These are phyloP conservation scores for Scutellaria baicalensis DNA, from an alignment of 257 asterid species.

Conservation along the genomic window DNA sequence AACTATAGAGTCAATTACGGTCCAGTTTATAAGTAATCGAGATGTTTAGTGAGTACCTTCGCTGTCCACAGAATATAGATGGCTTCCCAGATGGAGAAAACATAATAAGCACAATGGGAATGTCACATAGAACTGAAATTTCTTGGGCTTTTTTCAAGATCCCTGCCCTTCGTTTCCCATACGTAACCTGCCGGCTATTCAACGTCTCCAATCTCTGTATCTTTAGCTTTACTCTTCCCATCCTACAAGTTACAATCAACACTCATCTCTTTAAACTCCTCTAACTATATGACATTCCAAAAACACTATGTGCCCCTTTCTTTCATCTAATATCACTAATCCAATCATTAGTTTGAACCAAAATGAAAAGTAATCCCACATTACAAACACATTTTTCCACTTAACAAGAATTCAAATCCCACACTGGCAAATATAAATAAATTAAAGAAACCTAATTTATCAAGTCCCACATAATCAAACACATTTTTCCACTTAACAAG, in stretches of 20 bases:
- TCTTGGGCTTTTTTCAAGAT: conserved; percentile 80
- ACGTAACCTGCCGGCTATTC: conserved; percentile 76
- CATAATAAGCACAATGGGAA: conserved; percentile 74
- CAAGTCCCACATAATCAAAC: no score
- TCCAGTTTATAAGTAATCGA: neutral
- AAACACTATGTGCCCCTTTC: no score
- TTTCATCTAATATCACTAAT: neutral
- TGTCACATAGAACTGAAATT: conserved; percentile 73
- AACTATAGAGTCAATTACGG: neutral
- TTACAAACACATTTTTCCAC: neutral
- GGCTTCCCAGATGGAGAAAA: conserved; percentile 88
- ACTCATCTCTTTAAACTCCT: neutral
- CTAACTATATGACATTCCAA: neutral
- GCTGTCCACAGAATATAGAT: conserved; percentile 55
- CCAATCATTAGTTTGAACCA: neutral
- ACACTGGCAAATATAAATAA: neutral
- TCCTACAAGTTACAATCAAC: conserved; percentile 33
- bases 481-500: no score
- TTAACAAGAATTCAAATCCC: neutral
- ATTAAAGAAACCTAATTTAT: no score
- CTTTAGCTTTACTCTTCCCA: conserved; percentile 87
- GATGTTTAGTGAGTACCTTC: conserved; percentile 35
- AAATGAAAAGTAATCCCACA: neutral
- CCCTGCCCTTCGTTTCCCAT: conserved; percentile 73
- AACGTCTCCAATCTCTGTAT: conserved; percentile 73